Evolutionary conservation across 495 filamentous ascomycete genomes (phyloP).

Genomic region (Aspergillus ellipticus): DNA sequence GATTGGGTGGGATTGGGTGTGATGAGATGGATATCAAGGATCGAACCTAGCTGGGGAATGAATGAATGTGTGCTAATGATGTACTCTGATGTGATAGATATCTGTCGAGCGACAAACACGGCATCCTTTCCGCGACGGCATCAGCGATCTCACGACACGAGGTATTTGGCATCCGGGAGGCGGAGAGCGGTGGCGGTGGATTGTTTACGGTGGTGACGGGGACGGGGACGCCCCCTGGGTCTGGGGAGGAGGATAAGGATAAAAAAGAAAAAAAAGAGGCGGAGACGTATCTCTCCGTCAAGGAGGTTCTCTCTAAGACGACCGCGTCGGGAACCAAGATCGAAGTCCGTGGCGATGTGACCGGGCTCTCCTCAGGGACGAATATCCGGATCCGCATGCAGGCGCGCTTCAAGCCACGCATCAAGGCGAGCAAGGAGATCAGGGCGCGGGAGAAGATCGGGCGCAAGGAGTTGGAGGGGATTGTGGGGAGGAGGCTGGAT

Average conservation of each 20-base stretch:
- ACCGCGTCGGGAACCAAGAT: slow-evolving; percentile 33
- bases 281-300: slow-evolving; percentile 52
- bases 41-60: no score
- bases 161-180: slow-evolving; percentile 63
- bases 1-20: background rate
- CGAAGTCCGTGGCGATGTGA: slow-evolving; percentile 74
- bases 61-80: no score
- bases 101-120: slow-evolving; percentile 78
- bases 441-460: slow-evolving; percentile 82
- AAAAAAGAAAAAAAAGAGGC: slow-evolving; percentile 8
- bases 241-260: background rate
- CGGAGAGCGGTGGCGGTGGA: slow-evolving; percentile 18
- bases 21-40: no score
- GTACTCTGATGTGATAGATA: slow-evolving; percentile 41
- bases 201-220: background rate
- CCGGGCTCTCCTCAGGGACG: slow-evolving; percentile 66
- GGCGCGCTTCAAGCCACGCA: slow-evolving; percentile 81
- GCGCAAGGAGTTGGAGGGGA: slow-evolving; percentile 79
- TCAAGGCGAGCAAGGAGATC: slow-evolving; percentile 72
- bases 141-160: slow-evolving; percentile 82
- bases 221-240: no score
- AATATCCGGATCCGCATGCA: slow-evolving; percentile 88
- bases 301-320: slow-evolving; percentile 36
- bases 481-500: slow-evolving; percentile 69
- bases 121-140: slow-evolving; percentile 68